Evolutionary conservation across 208 protist genomes (phyloP).

Genomic region (Acanthamoeba sp.): DNA sequence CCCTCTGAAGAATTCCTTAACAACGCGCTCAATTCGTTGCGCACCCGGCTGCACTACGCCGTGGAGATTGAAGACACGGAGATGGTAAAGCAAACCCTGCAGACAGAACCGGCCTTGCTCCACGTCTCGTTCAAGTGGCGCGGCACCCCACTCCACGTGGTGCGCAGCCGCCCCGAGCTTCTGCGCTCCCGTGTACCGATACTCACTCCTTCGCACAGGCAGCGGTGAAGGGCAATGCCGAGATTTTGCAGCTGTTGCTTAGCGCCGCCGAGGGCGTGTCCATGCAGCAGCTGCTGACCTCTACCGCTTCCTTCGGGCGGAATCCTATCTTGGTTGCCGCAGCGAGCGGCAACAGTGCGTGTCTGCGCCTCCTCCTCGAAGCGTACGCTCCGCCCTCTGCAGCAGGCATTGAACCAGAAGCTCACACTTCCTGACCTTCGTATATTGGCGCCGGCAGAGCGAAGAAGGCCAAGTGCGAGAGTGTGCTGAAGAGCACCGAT

Average conservation of each 20-base stretch:
- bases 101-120: not conserved
- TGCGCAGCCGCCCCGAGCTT: not conserved
- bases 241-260: conserved; percentile 47
- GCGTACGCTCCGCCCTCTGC: conserved; percentile 17
- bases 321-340: conserved; percentile 14
- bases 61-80: conserved; percentile 13
- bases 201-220: not conserved
- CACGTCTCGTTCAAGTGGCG: not conserved
- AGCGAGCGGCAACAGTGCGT: not conserved
- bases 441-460: not conserved
- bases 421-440: not conserved
- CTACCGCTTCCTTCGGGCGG: not conserved
- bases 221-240: not conserved
- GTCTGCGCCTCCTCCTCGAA: not conserved
- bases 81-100: conserved; percentile 9
- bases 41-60: conserved; percentile 45
- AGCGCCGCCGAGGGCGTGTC: not conserved
- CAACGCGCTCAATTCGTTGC: not conserved
- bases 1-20: not conserved
- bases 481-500: not conserved
- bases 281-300: not conserved
- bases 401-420: no score
- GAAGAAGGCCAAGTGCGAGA: not conserved
- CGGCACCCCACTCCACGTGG: conserved; percentile 32
- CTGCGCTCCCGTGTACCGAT: not conserved